A percentile compares a stretch with the other conserved stretches of the same genome.
phyloP scores from a whole-genome alignment of 2,329 filamentous ascomycete species.

The Ilyonectria sp. region DNA sequence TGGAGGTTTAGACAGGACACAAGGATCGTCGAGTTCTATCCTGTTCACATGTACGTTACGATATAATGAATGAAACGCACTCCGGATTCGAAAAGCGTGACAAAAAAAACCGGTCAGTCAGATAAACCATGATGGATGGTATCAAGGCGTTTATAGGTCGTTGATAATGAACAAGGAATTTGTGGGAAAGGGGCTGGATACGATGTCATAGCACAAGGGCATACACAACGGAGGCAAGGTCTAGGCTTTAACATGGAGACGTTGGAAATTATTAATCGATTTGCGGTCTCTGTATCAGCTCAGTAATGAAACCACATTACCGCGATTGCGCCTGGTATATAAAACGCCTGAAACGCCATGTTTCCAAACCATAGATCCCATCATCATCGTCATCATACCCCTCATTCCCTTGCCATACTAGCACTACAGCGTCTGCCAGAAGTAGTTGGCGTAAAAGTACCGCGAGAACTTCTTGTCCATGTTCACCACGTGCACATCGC shows the following conservation, averaged over 20 bases:
- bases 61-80: slow-evolving; percentile 35
- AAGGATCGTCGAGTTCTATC: neutral
- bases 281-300: neutral
- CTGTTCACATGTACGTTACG: slow-evolving; percentile 37
- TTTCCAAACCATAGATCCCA: slow-evolving; percentile 11
- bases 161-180: slow-evolving; percentile 12
- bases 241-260: slow-evolving; percentile 7
- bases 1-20: slow-evolving; percentile 36
- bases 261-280: slow-evolving; percentile 3
- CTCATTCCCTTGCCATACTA: slow-evolving; percentile 12
- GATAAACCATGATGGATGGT: slow-evolving; percentile 26
- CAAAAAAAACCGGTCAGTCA: slow-evolving; percentile 19
- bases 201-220: neutral
- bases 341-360: slow-evolving; percentile 20
- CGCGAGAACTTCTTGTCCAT: slow-evolving; percentile 93
- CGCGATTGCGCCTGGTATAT: slow-evolving; percentile 20
- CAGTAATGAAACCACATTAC: neutral
- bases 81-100: neutral
- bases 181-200: neutral
- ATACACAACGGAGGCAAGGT: slow-evolving; percentile 8
- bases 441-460: slow-evolving; percentile 95
- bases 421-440: slow-evolving; percentile 87
- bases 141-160: slow-evolving; percentile 14
- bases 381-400: slow-evolving; percentile 21
- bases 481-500: slow-evolving; percentile 95